Base-by-base conservation (phyloP, 1,284 basidiomycete genomes). In the Fomitopsis betulina region DNA sequence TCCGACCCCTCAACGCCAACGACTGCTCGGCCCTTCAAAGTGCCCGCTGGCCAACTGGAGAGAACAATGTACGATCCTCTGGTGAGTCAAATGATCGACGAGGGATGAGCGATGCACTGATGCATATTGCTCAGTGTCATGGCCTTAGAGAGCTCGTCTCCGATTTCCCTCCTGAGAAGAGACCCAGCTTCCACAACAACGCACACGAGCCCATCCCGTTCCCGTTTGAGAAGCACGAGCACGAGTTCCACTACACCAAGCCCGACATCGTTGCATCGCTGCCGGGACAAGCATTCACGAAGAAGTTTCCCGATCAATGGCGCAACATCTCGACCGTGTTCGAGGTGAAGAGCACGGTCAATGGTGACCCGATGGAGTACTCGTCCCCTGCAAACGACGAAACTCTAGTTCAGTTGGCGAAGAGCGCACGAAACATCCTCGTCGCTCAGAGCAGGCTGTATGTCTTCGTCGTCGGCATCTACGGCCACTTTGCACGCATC, bases 391-490 rank as follows among this genome's bases (percentile, higher is more conserved):
- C 32, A 8, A 40, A 47, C 42, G 15, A 9, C 4, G 13, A 37
- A 2, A 42, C 57, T 10, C n/a, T 58, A 7, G 42, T 54, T 6
- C 59, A 58, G 25, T 49, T 62, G 13, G 53, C 62, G 5, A 49
- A 56, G 39, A 50, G 53, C 19, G 62, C 62, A 5, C 58, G 58
- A 2, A 43, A 56, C 37, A 51, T 62, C 8, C 32, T 60, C 38
- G 23, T 54, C 25, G 53, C 59, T 3, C 62, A 64, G 33, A 37
- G 52, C 2, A 33, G 55, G 38, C 45, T 62, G n/a, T 40, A 42
- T 12, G 53, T 52, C 4, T 60, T 60, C 40, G 51, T 60, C 33
- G n/a, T 64, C 23, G 59, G 62, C 9, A 32, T 64, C n/a, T 64
- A 62, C 50, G 63, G 61, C 21, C 37, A 59, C 9, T 33, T 43